Evolutionary conservation across 768 basidiomycete genomes (phyloP), one percentile per base, ranked within the genome.

Genomic region (Clitopilus hobsonii): DNA sequence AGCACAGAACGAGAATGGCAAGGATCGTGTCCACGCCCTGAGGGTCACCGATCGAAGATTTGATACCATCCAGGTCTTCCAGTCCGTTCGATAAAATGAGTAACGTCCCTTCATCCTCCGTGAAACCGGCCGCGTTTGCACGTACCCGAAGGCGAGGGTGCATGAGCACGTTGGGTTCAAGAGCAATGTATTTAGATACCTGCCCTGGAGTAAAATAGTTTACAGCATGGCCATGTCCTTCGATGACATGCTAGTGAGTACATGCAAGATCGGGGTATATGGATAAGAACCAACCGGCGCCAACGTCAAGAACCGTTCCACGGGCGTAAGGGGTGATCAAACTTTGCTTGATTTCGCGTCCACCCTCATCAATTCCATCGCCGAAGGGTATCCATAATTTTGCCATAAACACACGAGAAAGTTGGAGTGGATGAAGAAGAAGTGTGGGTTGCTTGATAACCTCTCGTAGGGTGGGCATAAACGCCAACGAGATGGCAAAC

Each of bases 121-220:
- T 68, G 63, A 76, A 87, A 0, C 87, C 86, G 5, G 72, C 77
- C 2, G 66, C 63, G 25, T 69, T 64, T 3, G 87, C 88, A 3
- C 65, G 63, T 1, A 61, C 64, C 22, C 82, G 77, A 30, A 91
- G 78, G 16, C 72, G 63, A 4, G 69, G 54, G 62, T 90, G 86
- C 87, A 89, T 88, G 52, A 71, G 67, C 4, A 58, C 53, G 60
- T 89, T 91, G 6, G 89, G 89, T 61, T 91, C 89, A 5, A 91
- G 65, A 1, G 88, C 89, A 49, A 90, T 71, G 59, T 91, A 90
- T 64, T 74, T 81, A 1, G 80, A 77, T 20, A 90, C 84, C 25
- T 68, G 71, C 1, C 61, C 56, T 25, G 64, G 71, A 54, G 88
- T 78, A 20, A 92, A 77, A 60, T 91, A 90, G 26, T 72, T 72